Conservation (phyloP, 73 alveolate species). For the Paramecium biaurelia region DNA sequence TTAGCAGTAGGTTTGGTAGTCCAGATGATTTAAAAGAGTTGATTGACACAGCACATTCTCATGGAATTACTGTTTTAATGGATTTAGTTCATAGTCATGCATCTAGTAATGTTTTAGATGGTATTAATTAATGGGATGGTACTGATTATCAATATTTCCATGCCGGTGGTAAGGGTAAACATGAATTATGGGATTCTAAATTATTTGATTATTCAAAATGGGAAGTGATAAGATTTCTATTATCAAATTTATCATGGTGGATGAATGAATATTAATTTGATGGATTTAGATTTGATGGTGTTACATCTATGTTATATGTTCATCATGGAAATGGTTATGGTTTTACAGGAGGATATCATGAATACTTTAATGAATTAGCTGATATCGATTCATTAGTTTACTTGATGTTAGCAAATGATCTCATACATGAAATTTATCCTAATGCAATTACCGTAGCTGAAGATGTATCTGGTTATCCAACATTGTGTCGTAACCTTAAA, state of each 20-base stretch:
- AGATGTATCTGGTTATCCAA: constrained; percentile 98
- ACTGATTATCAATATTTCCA: constrained; percentile 97
- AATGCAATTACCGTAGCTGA: constrained; percentile 96
- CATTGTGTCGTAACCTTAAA: constrained; percentile 89
- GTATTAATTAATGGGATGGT: constrained; percentile 98
- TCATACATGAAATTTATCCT: constrained; percentile 88
- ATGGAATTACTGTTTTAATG: constrained; percentile 90
- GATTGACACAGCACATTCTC: constrained; percentile 93
- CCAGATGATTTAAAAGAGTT: constrained; percentile 97
- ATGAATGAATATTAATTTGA: constrained; percentile 94
- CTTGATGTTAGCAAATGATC: constrained; percentile 97
- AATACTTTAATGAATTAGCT: constrained; percentile 91
- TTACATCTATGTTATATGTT: constrained; percentile 97
- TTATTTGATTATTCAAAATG: constrained; percentile 93
- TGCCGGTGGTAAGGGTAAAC: constrained; percentile 96
- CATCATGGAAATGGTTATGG: constrained; percentile 98
- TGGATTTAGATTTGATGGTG: constrained; percentile 99
- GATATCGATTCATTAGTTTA: constrained; percentile 80
- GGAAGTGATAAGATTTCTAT: constrained; percentile 94
- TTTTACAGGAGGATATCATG: constrained; percentile 90
- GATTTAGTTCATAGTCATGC: constrained; percentile 98
- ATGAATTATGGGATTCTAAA: constrained; percentile 95
- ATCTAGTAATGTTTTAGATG: constrained; percentile 95
- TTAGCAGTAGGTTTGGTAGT: constrained; percentile 91
- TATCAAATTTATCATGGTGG: constrained; percentile 93